These are phyloP conservation scores for Prototheca wickerhamii DNA, from an alignment of 163 green algal genomes.

Conservation along the genomic window DNA sequence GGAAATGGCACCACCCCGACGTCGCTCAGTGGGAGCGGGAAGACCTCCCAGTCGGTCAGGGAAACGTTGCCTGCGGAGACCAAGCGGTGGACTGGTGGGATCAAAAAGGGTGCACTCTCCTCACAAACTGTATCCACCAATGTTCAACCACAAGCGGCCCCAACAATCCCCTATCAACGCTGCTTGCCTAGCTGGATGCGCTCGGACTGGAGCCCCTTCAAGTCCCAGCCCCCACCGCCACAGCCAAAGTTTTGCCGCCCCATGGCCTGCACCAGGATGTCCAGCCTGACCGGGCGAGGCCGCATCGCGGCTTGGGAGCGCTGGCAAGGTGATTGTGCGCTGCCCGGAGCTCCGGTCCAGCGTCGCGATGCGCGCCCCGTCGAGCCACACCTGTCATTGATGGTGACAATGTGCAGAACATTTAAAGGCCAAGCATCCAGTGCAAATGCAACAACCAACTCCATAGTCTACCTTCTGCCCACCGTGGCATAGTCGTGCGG, in stretches of 20 bases:
- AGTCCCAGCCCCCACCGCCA: constrained; percentile 22
- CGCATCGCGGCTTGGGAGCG: too few relatives aligned
- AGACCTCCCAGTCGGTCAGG: constrained; percentile 26
- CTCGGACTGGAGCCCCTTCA: constrained; percentile 36
- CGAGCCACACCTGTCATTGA: too few relatives aligned
- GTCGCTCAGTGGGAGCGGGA: constrained; percentile 27
- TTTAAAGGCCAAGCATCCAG: not conserved
- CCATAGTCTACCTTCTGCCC: not conserved
- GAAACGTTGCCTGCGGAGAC: too few relatives aligned
- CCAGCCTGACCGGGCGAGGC: constrained; percentile 16
- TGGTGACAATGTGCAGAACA: not conserved
- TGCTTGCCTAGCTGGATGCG: constrained; percentile 27
- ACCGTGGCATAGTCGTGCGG: constrained; percentile 39
- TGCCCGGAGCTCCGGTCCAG: too few relatives aligned
- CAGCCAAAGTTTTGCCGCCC: constrained; percentile 45
- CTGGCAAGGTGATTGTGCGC: too few relatives aligned
- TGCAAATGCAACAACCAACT: not conserved
- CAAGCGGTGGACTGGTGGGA: too few relatives aligned
- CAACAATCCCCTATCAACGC: too few relatives aligned
- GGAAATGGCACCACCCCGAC: too few relatives aligned
- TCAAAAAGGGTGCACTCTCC: too few relatives aligned
- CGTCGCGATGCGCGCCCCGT: too few relatives aligned
- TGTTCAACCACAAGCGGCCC: too few relatives aligned
- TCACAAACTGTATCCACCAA: too few relatives aligned
- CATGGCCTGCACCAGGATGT: constrained; percentile 43